Evolutionary conservation across 169 alveolate genomes (phyloP).

Genomic region (Prorocentrum cordatum): DNA sequence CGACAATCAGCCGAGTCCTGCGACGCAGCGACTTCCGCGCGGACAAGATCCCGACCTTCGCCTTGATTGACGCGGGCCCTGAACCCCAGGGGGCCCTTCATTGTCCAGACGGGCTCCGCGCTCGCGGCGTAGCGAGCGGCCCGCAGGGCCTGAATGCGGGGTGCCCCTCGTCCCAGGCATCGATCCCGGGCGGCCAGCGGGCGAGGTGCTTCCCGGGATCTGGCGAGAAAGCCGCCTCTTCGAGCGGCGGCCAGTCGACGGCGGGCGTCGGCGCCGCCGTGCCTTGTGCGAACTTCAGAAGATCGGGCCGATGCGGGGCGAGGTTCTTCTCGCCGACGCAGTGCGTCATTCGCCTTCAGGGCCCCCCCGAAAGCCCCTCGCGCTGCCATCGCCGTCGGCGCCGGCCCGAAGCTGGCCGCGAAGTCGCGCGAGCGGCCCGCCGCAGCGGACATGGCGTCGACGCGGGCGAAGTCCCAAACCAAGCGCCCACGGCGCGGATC

Average conservation of each 20-base stretch:
- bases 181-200: neutral
- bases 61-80: neutral
- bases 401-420: too few relatives aligned
- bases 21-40: neutral
- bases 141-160: neutral
- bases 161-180: neutral
- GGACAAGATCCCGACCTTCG: neutral
- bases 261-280: conserved; percentile 1
- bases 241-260: neutral
- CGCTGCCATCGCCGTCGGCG: neutral
- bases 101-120: neutral
- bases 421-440: too few relatives aligned
- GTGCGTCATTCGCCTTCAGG: neutral
- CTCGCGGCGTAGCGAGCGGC: neutral
- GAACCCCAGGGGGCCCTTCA: neutral
- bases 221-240: neutral
- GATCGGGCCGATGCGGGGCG: neutral
- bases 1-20: neutral
- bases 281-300: neutral
- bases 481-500: too few relatives aligned
- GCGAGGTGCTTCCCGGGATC: neutral
- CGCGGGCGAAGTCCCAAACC: too few relatives aligned
- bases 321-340: neutral
- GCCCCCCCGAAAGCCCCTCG: neutral
- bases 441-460: too few relatives aligned